phyloP scores from a whole-genome alignment of 2,329 filamentous ascomycete genomes.

The Penicillium sp. region DNA sequence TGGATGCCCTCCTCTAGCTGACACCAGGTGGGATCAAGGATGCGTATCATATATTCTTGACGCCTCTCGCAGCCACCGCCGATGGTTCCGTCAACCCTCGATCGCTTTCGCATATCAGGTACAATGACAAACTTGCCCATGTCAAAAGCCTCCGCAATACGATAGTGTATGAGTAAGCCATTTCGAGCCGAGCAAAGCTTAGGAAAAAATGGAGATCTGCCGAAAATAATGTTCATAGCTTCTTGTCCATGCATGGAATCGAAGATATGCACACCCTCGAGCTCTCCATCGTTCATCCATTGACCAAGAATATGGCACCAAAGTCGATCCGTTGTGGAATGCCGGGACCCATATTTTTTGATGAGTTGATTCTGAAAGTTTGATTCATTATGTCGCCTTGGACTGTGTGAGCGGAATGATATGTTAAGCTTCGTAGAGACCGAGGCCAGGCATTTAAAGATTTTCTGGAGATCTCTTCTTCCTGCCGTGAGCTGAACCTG shows the following conservation, averaged over 20 bases:
- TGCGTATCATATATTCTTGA: neutral
- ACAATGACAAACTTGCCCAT: slow-evolving; percentile 17
- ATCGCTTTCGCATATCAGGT: slow-evolving; percentile 8
- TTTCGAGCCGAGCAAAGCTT: neutral
- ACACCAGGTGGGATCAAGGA: neutral
- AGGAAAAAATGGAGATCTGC: neutral
- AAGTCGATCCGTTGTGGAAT: neutral
- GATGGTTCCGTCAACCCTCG: neutral
- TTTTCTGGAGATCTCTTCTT: too few relatives aligned
- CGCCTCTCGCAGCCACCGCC: neutral
- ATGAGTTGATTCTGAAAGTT: neutral
- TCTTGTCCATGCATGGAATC: neutral
- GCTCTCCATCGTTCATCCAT: neutral
- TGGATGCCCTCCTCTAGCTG: neutral
- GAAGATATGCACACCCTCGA: neutral
- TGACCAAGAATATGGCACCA: neutral
- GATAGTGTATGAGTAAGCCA: slow-evolving; percentile 8
- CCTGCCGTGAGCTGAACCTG: too few relatives aligned
- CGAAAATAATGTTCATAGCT: neutral
- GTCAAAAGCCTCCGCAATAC: slow-evolving; percentile 13
- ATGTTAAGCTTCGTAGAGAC: too few relatives aligned
- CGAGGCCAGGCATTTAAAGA: too few relatives aligned
- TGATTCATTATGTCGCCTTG: neutral
- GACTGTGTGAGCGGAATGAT: neutral
- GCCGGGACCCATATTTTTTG: neutral